Conservation (phyloP, 768 basidiomycete species). For the Psilocybe cyanescens region DNA sequence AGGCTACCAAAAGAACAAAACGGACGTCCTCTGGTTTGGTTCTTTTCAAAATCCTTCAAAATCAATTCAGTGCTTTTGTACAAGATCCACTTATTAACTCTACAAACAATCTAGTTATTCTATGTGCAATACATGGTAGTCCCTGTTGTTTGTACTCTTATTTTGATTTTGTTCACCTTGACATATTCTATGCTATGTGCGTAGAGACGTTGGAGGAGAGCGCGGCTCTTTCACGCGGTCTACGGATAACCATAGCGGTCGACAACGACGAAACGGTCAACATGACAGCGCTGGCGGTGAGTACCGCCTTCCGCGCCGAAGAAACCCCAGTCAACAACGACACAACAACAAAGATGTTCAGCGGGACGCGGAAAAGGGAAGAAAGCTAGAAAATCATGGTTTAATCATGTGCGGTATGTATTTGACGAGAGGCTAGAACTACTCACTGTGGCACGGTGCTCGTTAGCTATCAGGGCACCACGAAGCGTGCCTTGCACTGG, state of each 20-base stretch:
- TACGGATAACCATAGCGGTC: conserved; percentile 53
- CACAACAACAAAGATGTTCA: conserved; percentile 75
- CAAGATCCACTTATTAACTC: no score
- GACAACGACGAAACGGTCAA: conserved; percentile 62
- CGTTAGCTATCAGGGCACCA: conserved; percentile 67
- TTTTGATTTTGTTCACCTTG: no score
- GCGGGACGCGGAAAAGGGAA: conserved; percentile 73
- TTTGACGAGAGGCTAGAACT: neutral
- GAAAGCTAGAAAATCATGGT: conserved; percentile 48
- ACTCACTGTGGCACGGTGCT: conserved; percentile 74
- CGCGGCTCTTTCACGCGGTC: conserved; percentile 27
- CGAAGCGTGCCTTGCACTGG: conserved; percentile 78
- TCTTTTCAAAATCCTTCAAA: no score
- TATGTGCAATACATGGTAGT: no score
- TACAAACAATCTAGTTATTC: no score
- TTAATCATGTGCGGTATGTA: neutral
- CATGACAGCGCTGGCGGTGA: conserved; percentile 60
- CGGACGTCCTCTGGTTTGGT: no score
- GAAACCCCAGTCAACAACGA: conserved; percentile 72
- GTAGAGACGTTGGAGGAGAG: neutral
- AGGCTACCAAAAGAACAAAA: no score
- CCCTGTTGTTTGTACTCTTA: no score
- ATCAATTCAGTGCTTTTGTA: no score
- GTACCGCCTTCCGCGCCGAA: conserved; percentile 61
- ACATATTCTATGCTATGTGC: neutral